Percentiles rank a stretch among this genome's conserved stretches.
These are phyloP conservation scores for Mycena pura DNA, from an alignment of 768 basidiomycete genomes.

Conservation along the genomic window DNA sequence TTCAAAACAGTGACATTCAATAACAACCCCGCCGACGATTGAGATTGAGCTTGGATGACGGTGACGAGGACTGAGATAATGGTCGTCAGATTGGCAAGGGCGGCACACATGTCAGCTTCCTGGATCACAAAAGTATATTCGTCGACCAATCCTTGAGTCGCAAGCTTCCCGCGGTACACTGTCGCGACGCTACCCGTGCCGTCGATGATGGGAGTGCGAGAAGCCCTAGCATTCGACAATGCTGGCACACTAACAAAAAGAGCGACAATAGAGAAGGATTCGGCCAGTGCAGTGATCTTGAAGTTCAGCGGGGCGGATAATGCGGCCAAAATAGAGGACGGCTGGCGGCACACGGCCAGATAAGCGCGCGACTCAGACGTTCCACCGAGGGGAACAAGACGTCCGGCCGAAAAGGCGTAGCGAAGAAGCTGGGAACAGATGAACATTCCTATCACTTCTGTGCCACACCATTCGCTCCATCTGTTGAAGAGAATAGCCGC, in stretches of 20 bases:
- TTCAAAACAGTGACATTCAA: neutral
- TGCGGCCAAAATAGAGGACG: too few species aligned
- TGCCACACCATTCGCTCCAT: neutral
- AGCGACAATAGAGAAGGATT: too few species aligned
- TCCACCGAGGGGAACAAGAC: neutral
- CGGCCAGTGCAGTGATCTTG: too few species aligned
- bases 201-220: too few species aligned
- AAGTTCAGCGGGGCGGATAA: too few species aligned
- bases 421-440: neutral
- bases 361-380: neutral
- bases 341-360: too few species aligned
- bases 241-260: too few species aligned
- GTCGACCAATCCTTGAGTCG: neutral
- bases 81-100: neutral
- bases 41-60: neutral
- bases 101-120: neutral
- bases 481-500: neutral
- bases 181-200: too few species aligned
- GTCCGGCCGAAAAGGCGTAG: neutral
- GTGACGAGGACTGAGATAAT: neutral
- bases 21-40: neutral
- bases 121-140: neutral
- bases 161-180: too few species aligned
- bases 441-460: neutral
- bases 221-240: too few species aligned